These are phyloP conservation scores for Fusarium musae DNA, from an alignment of 2,329 filamentous ascomycete genomes.

Conservation along the genomic window DNA sequence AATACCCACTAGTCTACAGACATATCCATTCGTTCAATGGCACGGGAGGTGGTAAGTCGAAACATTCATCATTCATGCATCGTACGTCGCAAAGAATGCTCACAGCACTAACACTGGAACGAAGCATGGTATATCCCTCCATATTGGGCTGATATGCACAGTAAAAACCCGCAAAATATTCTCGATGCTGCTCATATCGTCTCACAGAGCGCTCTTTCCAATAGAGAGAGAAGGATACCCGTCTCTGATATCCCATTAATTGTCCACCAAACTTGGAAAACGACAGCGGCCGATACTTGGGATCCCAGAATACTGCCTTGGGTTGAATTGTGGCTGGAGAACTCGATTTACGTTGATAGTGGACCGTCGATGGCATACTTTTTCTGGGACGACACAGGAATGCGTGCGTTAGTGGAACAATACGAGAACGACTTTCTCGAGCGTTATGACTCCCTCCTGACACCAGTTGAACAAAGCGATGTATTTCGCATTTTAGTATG, in stretches of 20 bases:
- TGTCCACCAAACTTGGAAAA: conserved; percentile 6
- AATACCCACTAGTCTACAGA: background rate
- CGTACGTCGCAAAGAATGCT: background rate
- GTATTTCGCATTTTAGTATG: conserved; percentile 3
- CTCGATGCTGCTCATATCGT: background rate
- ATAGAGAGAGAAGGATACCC: background rate
- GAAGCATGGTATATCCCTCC: conserved; percentile 3
- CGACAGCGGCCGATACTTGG: background rate
- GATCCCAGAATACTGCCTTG: background rate
- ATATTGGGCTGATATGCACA: background rate
- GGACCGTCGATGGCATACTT: conserved; percentile 1
- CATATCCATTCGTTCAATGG: background rate
- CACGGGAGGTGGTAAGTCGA: background rate
- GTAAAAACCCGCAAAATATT: background rate
- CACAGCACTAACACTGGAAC: background rate
- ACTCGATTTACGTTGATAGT: background rate
- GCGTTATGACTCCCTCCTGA: background rate
- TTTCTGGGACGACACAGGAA: conserved; percentile 1
- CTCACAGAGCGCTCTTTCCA: background rate
- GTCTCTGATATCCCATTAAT: background rate
- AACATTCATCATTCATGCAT: background rate
- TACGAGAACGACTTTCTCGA: background rate
- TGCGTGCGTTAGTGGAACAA: background rate
- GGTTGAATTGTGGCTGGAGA: background rate
- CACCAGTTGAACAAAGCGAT: background rate